These are phyloP conservation scores for Climacium dendroides DNA, from an alignment of 225 moss, liverwort and hornwort species.

Conservation along the genomic window DNA sequence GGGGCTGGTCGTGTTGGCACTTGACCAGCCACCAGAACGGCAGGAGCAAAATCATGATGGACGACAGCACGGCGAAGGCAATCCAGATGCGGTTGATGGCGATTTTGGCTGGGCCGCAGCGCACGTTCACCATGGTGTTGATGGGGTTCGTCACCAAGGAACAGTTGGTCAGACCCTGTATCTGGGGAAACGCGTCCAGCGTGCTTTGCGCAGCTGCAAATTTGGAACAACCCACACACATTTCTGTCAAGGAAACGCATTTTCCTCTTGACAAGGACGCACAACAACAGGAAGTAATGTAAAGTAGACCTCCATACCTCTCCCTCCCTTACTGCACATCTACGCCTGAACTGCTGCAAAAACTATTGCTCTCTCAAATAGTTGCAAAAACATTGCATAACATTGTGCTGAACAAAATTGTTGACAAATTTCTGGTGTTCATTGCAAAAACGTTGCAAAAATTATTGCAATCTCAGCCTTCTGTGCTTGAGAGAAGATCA, in stretches of 20 bases:
- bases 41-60: conserved; percentile 33
- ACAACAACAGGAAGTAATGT: not conserved
- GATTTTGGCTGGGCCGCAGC: conserved; percentile 20
- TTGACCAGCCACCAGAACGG: conserved; percentile 32
- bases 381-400: not conserved
- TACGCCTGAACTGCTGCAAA: not conserved
- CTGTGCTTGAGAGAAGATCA: too few species aligned
- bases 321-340: too few species aligned
- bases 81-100: conserved; percentile 44
- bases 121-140: conserved; percentile 12
- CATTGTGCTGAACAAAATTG: too few species aligned
- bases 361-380: not conserved
- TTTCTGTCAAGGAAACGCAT: not conserved
- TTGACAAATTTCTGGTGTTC: not conserved
- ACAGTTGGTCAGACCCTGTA: conserved; percentile 32
- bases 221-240: not conserved
- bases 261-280: not conserved
- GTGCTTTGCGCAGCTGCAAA: conserved; percentile 24
- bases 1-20: conserved; percentile 12
- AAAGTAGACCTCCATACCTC: not conserved
- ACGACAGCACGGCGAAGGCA: conserved; percentile 22
- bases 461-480: not conserved
- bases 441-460: not conserved
- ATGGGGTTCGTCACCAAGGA: conserved; percentile 14
- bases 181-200: conserved; percentile 26